Percentiles rank a stretch among this genome's conserved stretches.
phyloP scores from a whole-genome alignment of 805 yeast genomes.

The Candida orba region DNA sequence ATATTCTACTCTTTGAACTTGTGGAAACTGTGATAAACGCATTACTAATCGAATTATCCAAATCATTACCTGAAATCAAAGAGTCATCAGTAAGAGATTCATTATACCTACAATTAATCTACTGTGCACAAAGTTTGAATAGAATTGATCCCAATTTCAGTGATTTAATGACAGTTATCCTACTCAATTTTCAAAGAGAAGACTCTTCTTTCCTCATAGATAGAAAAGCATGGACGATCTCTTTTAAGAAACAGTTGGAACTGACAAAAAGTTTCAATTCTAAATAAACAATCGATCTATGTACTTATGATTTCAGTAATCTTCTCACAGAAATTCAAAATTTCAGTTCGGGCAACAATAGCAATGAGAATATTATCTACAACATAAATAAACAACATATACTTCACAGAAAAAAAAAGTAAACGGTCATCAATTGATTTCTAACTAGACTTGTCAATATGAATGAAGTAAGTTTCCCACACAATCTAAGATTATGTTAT shows the following conservation, averaged over 20 bases:
- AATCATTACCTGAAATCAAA: conserved; percentile 29
- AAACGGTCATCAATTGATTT: neutral
- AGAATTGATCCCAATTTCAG: conserved; percentile 68
- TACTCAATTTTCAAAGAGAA: conserved; percentile 20
- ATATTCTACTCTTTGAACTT: conserved; percentile 31
- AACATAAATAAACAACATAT: neutral
- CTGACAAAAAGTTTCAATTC: conserved; percentile 3
- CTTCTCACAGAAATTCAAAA: neutral
- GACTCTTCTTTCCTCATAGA: conserved; percentile 20
- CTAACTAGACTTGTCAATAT: neutral
- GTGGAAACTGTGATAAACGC: conserved; percentile 27
- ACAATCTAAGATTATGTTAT: neutral
- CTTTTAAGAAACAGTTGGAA: conserved; percentile 5
- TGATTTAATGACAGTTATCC: conserved; percentile 36
- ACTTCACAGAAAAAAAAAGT: neutral
- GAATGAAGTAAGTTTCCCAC: conserved; percentile 1
- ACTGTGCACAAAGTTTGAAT: conserved; percentile 81
- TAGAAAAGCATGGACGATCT: conserved; percentile 33
- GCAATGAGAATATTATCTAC: neutral
- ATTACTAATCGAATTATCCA: conserved; percentile 25
- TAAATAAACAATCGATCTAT: neutral
- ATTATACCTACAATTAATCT: conserved; percentile 71
- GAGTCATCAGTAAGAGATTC: conserved; percentile 47
- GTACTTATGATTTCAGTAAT: no score
- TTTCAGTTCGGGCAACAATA: conserved; percentile 18